Evolutionary conservation across 495 filamentous ascomycete species (phyloP), one percentile per base, ranked within the genome.

Genomic region (Podospora australis): DNA sequence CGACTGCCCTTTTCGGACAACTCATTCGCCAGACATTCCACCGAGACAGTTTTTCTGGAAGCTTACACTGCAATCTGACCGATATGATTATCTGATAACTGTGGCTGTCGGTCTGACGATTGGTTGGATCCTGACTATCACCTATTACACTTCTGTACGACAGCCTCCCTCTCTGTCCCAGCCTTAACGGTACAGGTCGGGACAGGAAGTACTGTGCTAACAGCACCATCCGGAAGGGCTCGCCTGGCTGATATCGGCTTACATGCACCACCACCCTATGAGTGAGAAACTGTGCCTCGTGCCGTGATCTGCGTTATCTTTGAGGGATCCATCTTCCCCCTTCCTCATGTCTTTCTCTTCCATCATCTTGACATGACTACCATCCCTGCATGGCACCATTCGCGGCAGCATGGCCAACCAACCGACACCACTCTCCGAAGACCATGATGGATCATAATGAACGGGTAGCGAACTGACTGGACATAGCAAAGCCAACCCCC

Each of bases 61-160:
- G 49, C 50, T n/a, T 2, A 24, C 10, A 11, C 14, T 10, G 24
- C 24, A 29, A 24, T 21, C 46, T 5, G 22, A 34, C 41, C 29
- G n/a, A 28, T 2, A 5, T n/a, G n/a, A n/a, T n/a, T n/a, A n/a
- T n/a, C n/a, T n/a, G n/a, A n/a, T n/a, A n/a, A n/a, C n/a, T n/a
- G n/a, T n/a, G n/a, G n/a, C n/a, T n/a, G n/a, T n/a, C n/a, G n/a
- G n/a, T n/a, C n/a, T 26, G 21, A 43, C 36, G 35, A 41, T 40
- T 47, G n/a, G n/a, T n/a, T n/a, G n/a, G n/a, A n/a, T n/a, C n/a
- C n/a, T 54, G 28, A 55, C 20, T 24, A 36, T 48, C 39, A 26
- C 28, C 32, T 10, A 55, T 55, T 55, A 55, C 53, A 39, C 35
- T 44, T 25, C 29, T 54, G 51, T 54, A 39, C 46, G 34, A 49